A percentile compares a stretch with the other conserved stretches of the same genome.
phyloP scores from a whole-genome alignment of 768 basidiomycete genomes.

The Glaciozyma antarctica region DNA sequence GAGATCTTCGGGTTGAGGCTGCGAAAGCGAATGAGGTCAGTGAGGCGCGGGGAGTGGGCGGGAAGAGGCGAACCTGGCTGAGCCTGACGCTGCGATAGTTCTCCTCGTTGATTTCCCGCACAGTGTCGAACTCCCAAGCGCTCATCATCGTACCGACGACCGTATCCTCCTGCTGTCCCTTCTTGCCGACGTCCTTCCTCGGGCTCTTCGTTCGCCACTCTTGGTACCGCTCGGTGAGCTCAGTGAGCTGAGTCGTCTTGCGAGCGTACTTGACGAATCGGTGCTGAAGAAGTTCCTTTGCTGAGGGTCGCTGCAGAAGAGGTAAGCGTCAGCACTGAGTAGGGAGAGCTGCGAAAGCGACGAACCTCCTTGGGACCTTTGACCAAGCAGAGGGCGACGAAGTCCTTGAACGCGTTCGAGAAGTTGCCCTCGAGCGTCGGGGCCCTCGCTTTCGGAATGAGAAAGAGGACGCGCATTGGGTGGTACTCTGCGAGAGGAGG shows the following conservation, averaged over 20 bases:
- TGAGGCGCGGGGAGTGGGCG: background rate
- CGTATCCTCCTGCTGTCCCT: conserved; percentile 12
- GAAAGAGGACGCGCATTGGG: conserved; percentile 94
- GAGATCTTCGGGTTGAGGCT: conserved; percentile 17
- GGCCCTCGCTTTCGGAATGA: conserved; percentile 93
- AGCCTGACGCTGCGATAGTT: background rate
- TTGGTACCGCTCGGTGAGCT: conserved; percentile 78
- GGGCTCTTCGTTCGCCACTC: conserved; percentile 57
- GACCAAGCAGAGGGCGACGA: conserved; percentile 77
- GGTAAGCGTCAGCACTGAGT: background rate
- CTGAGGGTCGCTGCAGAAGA: conserved; percentile 64
- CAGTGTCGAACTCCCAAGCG: conserved; percentile 93
- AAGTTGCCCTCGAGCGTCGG: conserved; percentile 82
- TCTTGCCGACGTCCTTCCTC: conserved; percentile 40
- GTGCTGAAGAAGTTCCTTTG: conserved; percentile 86
- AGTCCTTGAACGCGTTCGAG: conserved; percentile 80
- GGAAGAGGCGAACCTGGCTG: background rate
- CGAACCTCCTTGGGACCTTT: conserved; percentile 72
- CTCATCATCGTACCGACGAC: conserved; percentile 60
- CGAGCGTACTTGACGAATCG: conserved; percentile 78
- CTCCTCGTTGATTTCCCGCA: conserved; percentile 44
- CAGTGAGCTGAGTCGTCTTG: conserved; percentile 71
- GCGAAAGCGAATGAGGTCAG: background rate
- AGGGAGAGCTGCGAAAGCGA: background rate
- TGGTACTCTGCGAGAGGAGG: conserved; percentile 95